phyloP scores from a whole-genome alignment of 2,329 filamentous ascomycete genomes.

The Trichophyton benhamiae region DNA sequence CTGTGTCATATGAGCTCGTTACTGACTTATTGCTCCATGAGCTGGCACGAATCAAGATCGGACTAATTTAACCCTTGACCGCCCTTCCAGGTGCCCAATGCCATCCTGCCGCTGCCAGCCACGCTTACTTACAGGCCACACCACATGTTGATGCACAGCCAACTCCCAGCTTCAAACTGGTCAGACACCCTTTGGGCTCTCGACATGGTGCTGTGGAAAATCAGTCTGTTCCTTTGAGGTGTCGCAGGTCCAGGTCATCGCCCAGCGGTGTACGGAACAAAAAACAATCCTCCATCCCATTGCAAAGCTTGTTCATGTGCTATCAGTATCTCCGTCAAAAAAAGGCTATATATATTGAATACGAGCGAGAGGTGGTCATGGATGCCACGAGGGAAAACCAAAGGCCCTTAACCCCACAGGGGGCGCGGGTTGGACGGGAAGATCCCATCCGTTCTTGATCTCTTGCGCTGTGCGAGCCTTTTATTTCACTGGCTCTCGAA shows the following conservation, averaged over 20 bases:
- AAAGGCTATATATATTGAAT: background rate
- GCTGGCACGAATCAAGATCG: background rate
- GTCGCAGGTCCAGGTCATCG: background rate
- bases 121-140: too few relatives aligned
- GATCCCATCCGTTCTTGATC: background rate
- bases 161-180: too few relatives aligned
- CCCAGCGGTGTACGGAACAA: background rate
- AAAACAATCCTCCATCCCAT: background rate
- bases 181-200: background rate
- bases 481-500: background rate
- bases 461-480: background rate
- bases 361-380: background rate
- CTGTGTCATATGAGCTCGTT: background rate
- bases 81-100: too few relatives aligned
- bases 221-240: background rate
- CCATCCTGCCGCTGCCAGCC: too few relatives aligned
- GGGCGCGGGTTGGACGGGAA: background rate
- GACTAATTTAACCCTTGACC: background rate
- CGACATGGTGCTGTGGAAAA: background rate
- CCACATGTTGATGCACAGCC: too few relatives aligned
- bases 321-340: background rate
- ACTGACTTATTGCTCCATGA: background rate
- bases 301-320: background rate
- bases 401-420: background rate
- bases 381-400: constrained; percentile 1